phyloP scores from a whole-genome alignment of 139 green algal species.

The Gonium pectorale region DNA sequence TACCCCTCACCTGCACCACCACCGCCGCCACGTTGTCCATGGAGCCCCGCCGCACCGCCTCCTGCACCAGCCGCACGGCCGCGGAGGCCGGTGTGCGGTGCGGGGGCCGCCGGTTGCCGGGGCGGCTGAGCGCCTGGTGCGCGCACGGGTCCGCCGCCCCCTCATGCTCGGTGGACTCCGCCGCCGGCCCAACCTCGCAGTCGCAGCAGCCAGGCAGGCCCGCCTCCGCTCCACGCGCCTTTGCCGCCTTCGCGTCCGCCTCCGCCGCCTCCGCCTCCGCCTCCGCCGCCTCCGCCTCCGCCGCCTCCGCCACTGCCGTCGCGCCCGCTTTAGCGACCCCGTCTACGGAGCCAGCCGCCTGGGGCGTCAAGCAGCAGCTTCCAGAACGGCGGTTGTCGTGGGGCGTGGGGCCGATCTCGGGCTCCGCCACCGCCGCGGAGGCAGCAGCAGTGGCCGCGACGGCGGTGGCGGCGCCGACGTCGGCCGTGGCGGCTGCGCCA shows the following conservation, averaged over 20 bases:
- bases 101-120: neutral
- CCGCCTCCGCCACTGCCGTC: neutral
- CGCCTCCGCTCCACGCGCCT: neutral
- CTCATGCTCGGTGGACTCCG: neutral
- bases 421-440: neutral
- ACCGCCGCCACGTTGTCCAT: constrained; percentile 76
- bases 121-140: neutral
- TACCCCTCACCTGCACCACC: constrained; percentile 57
- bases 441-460: neutral
- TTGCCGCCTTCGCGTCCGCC: neutral
- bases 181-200: constrained; percentile 15
- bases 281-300: too few relatives aligned
- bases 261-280: too few relatives aligned
- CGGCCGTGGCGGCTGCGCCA: neutral
- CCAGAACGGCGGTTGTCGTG: too few relatives aligned
- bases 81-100: constrained; percentile 29
- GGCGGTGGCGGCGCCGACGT: neutral
- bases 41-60: constrained; percentile 67
- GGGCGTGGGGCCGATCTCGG: too few relatives aligned
- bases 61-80: constrained; percentile 51
- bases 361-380: too few relatives aligned
- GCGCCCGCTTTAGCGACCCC: too few relatives aligned
- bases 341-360: too few relatives aligned
- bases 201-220: constrained; percentile 41
- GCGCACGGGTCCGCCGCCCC: neutral